Evolutionary conservation across 2,329 filamentous ascomycete species (phyloP), one percentile per base, ranked within the genome.

Genomic region (Coniochaeta hoffmannii): DNA sequence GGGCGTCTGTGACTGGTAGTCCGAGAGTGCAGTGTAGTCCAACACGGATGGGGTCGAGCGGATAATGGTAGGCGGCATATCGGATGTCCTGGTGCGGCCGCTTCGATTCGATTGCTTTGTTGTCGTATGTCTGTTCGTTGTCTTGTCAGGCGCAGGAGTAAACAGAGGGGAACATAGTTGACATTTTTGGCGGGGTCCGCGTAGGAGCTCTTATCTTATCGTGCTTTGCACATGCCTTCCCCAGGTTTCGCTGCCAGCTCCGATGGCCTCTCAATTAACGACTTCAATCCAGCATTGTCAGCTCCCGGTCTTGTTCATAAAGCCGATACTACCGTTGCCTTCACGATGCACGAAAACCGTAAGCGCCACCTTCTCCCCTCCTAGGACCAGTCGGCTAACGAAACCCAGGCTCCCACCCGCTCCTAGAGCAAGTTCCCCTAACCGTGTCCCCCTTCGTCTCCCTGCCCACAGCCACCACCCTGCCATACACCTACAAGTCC

Each of bases 391-490:
- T 17, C 24, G 26, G 36, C 36, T 41, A 49, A 28, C 14, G 32
- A 53, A 15, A 15, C 12, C 22, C 9, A 90, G 88, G 82, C 61
- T 85, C 90, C 15, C 91, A 97, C 73, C 89, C 88, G 15, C 83
- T 97, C 61, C 85, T 99, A 50, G 89, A 92, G 62, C 94, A 99
- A 74, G 85, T 97, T 38, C 91, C 94, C 30, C 77, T 99, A 55
- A 95, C 91, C 52, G 91, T 97, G 46, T 97, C 93, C 3, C 94
- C 94, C 26, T 97, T 97, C 75, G 84, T 97, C 64, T 88, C 87
- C 58, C 86, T 99, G 31, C 94, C 94, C 11, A 87, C 89, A 30
- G 88, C 93, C 26, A 89, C 92, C 19, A 96, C 92, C 0, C 83
- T 99, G 8, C 93, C 94, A 24, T 97, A 97, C 76, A 96, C 90